A percentile compares a stretch with the other conserved stretches of the same genome.
phyloP scores from a whole-genome alignment of 768 basidiomycete species.

The Exidia glandulosa region DNA sequence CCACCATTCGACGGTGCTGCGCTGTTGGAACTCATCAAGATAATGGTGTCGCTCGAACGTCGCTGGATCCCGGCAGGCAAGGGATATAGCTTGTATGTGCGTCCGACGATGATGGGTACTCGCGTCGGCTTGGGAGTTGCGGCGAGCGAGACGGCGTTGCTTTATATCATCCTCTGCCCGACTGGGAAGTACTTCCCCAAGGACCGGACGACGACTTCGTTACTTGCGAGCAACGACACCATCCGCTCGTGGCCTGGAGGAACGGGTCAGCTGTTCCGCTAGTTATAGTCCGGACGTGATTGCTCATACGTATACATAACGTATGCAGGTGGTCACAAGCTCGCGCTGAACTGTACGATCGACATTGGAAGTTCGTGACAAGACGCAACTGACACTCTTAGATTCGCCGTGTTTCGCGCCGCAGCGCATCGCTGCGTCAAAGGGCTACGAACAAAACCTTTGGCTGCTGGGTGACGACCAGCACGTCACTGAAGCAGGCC shows the following conservation, averaged over 20 bases:
- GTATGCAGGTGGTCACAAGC: constrained; percentile 34
- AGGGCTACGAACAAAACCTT: constrained; percentile 68
- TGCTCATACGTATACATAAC: neutral
- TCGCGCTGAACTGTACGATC: constrained; percentile 43
- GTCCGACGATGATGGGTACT: constrained; percentile 59
- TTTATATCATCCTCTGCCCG: constrained; percentile 76
- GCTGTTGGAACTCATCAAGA: constrained; percentile 45
- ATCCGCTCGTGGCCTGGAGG: constrained; percentile 83
- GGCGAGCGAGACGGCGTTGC: constrained; percentile 67
- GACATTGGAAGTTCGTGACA: neutral
- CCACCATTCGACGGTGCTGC: constrained; percentile 44
- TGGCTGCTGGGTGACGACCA: constrained; percentile 61
- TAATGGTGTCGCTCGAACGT: constrained; percentile 57
- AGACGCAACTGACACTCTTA: neutral
- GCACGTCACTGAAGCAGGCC: constrained; percentile 44
- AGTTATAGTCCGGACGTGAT: neutral
- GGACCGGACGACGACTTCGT: constrained; percentile 40
- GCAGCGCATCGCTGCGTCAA: constrained; percentile 48
- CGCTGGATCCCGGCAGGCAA: constrained; percentile 72
- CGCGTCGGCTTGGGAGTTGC: constrained; percentile 37
- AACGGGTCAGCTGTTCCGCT: constrained; percentile 19
- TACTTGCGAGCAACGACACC: constrained; percentile 64
- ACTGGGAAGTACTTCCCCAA: constrained; percentile 41
- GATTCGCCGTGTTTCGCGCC: constrained; percentile 49
- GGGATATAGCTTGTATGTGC: constrained; percentile 79